Base-by-base conservation (phyloP, 1,139 yeast genomes). In the Pichia sp. region DNA sequence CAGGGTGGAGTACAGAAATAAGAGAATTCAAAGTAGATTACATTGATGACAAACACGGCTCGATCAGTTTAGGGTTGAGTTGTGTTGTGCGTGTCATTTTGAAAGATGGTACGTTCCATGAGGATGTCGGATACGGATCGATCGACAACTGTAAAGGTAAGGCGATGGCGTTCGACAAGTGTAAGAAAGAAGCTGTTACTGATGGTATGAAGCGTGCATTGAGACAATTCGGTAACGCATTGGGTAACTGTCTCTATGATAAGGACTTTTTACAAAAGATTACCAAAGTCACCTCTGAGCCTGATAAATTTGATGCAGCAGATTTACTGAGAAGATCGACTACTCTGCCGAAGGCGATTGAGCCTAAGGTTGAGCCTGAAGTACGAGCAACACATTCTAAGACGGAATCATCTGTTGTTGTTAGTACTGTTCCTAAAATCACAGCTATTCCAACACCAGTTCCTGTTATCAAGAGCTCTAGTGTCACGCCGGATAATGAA, bases 101-200 rank as follows among this genome's bases (percentile, higher is more conserved):
- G 42, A 77, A 78, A 53, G 88, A 84, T 62, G 95, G 95, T 0
- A 78, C 91, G 0, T 85, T 68, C 58, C 87, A 84, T 57, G 94
- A 86, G 58, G 95, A 86, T 66, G 79, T 85, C 41, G 95, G 95
- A 0, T 85, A 85, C 61, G 95, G 95, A 12, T 81, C 79, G 46
- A 79, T 83, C 27, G 94, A 86, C 44, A 85, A 85, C 60, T 85
- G 87, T 38, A 76, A 78, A 47, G 73, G 80, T 35, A 83, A 83
- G 59, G 80, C 89, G 0, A 77, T 77, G 67, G 94, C 93, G 0
- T 85, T 85, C 61, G 95, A 85, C 58, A 84, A 85, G 57, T 85
- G 91, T 51, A 83, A 83, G 61, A 86, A 86, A 57, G 91, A 87
- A 55, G 93, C 94, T 0, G 79, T 82, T 43, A 86, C 95, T 0